Conservation (phyloP, 1,139 yeast genomes). For the Yamadazyma kanchanaburiensis region DNA sequence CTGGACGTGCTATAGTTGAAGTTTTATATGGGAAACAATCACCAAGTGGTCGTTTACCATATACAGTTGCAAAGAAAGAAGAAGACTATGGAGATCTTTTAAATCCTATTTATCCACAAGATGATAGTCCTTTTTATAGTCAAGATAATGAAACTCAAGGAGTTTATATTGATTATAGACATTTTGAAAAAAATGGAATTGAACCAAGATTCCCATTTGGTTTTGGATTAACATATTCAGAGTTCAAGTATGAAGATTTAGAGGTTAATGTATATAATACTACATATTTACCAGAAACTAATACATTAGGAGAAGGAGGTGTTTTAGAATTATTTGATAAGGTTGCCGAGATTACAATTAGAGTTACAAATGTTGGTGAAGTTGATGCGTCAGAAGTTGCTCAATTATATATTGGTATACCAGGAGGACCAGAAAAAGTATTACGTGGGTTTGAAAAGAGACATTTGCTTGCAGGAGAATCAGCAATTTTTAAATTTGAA, state of each 20-base stretch:
- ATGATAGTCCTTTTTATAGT: slow-evolving; percentile 27
- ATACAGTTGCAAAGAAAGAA: slow-evolving; percentile 54
- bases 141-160: slow-evolving; percentile 49
- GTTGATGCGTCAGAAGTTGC: slow-evolving; percentile 4
- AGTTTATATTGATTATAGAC: slow-evolving; percentile 50
- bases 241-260: slow-evolving; percentile 3
- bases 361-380: slow-evolving; percentile 1
- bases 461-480: slow-evolving; percentile 6
- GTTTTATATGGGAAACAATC: slow-evolving; percentile 52
- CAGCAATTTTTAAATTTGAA: slow-evolving; percentile 10
- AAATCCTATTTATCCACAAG: slow-evolving; percentile 28
- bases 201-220: slow-evolving; percentile 27
- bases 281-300: neutral
- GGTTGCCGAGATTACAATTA: slow-evolving; percentile 1
- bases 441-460: slow-evolving; percentile 16
- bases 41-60: slow-evolving; percentile 62
- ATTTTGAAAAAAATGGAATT: slow-evolving; percentile 52
- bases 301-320: slow-evolving; percentile 24
- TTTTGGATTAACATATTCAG: slow-evolving; percentile 3
- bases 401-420: slow-evolving; percentile 2
- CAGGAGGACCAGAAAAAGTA: slow-evolving; percentile 12
- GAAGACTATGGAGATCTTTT: slow-evolving; percentile 51
- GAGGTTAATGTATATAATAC: neutral
- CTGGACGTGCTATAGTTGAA: slow-evolving; percentile 38
- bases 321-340: slow-evolving; percentile 1